A percentile compares a stretch with the other conserved stretches of the same genome.
Conservation (phyloP, 1,139 yeast genomes). For the Yamadazyma friedrichii region DNA sequence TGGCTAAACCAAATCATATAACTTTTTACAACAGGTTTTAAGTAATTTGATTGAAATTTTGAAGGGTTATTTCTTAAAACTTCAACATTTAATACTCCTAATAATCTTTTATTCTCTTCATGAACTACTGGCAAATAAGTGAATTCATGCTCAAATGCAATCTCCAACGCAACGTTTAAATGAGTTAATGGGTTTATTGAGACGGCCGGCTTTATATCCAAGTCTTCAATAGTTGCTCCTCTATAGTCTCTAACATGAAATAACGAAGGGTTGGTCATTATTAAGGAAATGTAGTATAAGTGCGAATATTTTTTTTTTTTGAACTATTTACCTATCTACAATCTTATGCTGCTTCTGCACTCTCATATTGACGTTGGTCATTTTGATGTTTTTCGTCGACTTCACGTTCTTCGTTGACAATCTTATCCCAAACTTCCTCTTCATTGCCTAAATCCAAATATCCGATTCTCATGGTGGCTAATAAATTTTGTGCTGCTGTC, state of each 20-base stretch:
- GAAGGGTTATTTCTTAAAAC: conserved; percentile 29
- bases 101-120: conserved; percentile 44
- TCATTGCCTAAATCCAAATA: conserved; percentile 78
- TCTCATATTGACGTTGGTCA: conserved; percentile 21
- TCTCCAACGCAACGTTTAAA: conserved; percentile 46
- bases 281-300: background rate
- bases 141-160: conserved; percentile 57
- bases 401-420: conserved; percentile 42
- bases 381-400: conserved; percentile 21
- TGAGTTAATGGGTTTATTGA: conserved; percentile 54
- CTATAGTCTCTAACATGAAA: conserved; percentile 42
- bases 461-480: conserved; percentile 77
- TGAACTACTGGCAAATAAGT: conserved; percentile 59
- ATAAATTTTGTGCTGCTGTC: conserved; percentile 67
- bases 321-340: background rate
- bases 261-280: conserved; percentile 12
- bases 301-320: no score
- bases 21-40: conserved; percentile 33
- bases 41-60: conserved; percentile 23
- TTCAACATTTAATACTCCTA: conserved; percentile 59
- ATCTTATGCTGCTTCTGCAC: conserved; percentile 47
- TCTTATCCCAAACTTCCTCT: conserved; percentile 75
- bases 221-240: conserved; percentile 61
- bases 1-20: conserved; percentile 48
- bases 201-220: conserved; percentile 61